These are phyloP conservation scores for Rhizopogon vinicolor DNA, from an alignment of 768 basidiomycete genomes.

Conservation along the genomic window DNA sequence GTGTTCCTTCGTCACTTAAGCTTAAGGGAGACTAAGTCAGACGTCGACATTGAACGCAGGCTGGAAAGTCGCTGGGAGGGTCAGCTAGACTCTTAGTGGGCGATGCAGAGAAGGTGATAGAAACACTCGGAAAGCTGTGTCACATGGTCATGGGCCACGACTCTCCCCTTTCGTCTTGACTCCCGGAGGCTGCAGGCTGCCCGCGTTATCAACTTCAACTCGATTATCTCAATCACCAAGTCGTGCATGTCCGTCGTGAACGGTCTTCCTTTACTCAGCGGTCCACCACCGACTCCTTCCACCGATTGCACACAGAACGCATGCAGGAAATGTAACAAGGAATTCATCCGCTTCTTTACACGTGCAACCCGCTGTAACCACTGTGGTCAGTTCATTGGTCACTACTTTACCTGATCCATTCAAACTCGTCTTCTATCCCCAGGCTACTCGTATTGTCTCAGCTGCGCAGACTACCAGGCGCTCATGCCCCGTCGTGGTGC, in stretches of 20 bases:
- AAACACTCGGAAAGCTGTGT: too few relatives aligned
- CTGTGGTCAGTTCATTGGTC: conserved; percentile 49
- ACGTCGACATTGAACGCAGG: too few relatives aligned
- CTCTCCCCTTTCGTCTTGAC: too few relatives aligned
- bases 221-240: neutral
- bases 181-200: too few relatives aligned
- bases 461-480: conserved; percentile 73
- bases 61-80: too few relatives aligned
- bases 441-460: conserved; percentile 73
- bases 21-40: too few relatives aligned
- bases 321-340: conserved; percentile 71
- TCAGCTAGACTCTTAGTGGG: too few relatives aligned
- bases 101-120: too few relatives aligned
- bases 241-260: neutral
- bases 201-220: neutral
- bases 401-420: neutral
- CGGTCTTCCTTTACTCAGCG: conserved; percentile 71
- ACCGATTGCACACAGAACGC: conserved; percentile 27
- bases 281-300: conserved; percentile 45
- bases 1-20: too few relatives aligned
- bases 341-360: conserved; percentile 64
- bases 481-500: conserved; percentile 61
- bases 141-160: too few relatives aligned
- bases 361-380: conserved; percentile 67
- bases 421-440: conserved; percentile 4